Evolutionary conservation across 257 asterid genomes (phyloP).

Genomic region (Rehmannia glutinosa): DNA sequence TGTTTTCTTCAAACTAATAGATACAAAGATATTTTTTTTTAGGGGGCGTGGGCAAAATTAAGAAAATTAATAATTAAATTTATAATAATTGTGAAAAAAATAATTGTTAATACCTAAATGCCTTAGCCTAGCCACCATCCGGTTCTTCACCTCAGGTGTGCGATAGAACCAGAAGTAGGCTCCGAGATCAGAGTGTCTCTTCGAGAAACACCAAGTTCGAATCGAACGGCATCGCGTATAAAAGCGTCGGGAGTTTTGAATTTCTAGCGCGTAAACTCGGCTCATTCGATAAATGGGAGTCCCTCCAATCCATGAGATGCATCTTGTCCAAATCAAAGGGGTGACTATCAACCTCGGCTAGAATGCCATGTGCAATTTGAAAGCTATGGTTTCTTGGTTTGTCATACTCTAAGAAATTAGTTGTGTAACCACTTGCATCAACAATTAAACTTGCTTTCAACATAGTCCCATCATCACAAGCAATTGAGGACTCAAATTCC

Average conservation of each 20-base stretch:
- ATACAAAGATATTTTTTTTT: too few relatives aligned
- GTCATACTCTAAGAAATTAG: slow-evolving; percentile 60
- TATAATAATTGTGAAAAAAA: too few relatives aligned
- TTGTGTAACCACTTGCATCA: slow-evolving; percentile 85
- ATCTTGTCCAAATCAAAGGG: slow-evolving; percentile 89
- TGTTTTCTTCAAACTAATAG: too few relatives aligned
- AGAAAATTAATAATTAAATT: too few relatives aligned
- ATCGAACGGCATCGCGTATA: slow-evolving; percentile 88
- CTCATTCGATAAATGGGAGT: slow-evolving; percentile 87
- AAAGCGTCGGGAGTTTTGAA: slow-evolving; percentile 58
- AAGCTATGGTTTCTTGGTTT: slow-evolving; percentile 69
- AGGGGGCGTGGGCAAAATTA: too few relatives aligned
- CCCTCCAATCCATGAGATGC: slow-evolving; percentile 98
- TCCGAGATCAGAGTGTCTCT: slow-evolving; percentile 75
- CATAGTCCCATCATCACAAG: slow-evolving; percentile 70
- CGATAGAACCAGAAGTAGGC: slow-evolving; percentile 65
- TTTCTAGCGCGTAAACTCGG: slow-evolving; percentile 51
- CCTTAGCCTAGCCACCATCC: slow-evolving; percentile 92
- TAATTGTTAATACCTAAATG: too few relatives aligned
- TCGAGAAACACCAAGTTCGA: slow-evolving; percentile 71
- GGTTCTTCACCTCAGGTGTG: slow-evolving; percentile 63
- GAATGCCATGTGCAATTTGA: slow-evolving; percentile 87
- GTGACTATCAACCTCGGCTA: slow-evolving; percentile 78
- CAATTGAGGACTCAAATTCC: slow-evolving; percentile 68
- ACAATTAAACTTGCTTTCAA: slow-evolving; percentile 63